These are phyloP conservation scores for Aurinia saxatilis DNA, from an alignment of 345 rosid species.

Conservation along the genomic window DNA sequence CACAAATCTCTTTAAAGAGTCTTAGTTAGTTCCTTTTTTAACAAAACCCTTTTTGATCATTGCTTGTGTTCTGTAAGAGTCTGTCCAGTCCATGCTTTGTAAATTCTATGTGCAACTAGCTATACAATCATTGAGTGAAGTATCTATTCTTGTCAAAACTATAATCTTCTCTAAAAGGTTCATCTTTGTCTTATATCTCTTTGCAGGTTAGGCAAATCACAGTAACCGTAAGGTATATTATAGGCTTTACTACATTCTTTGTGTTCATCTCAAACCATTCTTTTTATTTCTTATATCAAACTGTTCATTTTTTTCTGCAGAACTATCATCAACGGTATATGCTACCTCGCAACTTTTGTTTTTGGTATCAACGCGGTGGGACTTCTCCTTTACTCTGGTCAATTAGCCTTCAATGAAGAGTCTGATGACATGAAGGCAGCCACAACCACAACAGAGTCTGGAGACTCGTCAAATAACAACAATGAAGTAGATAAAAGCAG, in stretches of 20 bases:
- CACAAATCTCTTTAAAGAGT: background rate
- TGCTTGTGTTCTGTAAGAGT: background rate
- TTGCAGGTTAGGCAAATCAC: constrained; percentile 85
- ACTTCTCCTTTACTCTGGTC: constrained; percentile 68
- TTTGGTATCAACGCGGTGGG: constrained; percentile 80
- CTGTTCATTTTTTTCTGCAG: constrained; percentile 31
- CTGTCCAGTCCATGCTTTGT: background rate
- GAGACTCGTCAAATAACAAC: constrained; percentile 24
- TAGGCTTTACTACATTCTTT: background rate
- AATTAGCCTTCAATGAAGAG: constrained; percentile 36
- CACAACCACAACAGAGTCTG: constrained; percentile 29
- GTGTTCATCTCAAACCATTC: constrained; percentile 2
- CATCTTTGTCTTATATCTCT: constrained; percentile 14
- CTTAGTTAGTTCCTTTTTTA: background rate
- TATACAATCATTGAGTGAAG: background rate
- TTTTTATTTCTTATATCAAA: background rate
- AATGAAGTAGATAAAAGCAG: constrained; percentile 31
- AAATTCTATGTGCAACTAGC: background rate
- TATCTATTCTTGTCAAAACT: background rate
- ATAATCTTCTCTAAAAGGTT: background rate
- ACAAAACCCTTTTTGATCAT: background rate
- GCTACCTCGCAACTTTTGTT: constrained; percentile 93
- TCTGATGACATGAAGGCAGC: constrained; percentile 36
- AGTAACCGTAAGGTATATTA: constrained; percentile 66
- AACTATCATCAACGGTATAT: constrained; percentile 77